These are phyloP conservation scores for Echeveria elegans DNA, from an alignment of 164 flowering plant species.

Conservation along the genomic window DNA sequence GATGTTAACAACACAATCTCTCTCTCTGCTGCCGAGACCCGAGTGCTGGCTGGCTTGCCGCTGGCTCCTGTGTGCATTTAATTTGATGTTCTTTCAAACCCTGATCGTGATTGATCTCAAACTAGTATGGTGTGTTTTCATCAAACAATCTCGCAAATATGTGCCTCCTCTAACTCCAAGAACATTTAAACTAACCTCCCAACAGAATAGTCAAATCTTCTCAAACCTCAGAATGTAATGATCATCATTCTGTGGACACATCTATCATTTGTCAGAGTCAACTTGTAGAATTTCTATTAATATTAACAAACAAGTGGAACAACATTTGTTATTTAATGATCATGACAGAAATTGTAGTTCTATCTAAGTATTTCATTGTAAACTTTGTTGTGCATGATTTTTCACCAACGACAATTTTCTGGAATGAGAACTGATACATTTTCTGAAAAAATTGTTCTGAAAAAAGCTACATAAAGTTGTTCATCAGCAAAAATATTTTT, in stretches of 20 bases:
- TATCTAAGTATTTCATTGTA: too few relatives aligned
- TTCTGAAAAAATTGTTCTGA: too few relatives aligned
- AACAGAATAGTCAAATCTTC: constrained; percentile 7
- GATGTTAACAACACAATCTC: constrained; percentile 2
- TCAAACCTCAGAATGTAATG: constrained; percentile 2
- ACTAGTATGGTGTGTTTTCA: constrained; percentile 7
- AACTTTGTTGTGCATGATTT: too few relatives aligned
- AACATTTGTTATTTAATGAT: too few relatives aligned
- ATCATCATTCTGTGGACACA: neutral
- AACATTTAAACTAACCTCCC: constrained; percentile 2
- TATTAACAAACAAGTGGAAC: too few relatives aligned
- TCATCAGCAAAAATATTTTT: too few relatives aligned
- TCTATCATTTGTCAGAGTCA: constrained; percentile 1
- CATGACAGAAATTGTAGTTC: too few relatives aligned
- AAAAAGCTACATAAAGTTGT: too few relatives aligned
- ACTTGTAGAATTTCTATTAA: too few relatives aligned
- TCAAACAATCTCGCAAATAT: constrained; percentile 3
- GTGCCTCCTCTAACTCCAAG: constrained; percentile 6
- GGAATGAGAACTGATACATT: too few relatives aligned
- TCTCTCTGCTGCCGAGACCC: too few relatives aligned
- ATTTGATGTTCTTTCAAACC: neutral
- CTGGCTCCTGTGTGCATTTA: neutral
- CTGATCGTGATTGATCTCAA: neutral
- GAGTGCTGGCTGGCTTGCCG: neutral
- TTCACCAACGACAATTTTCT: too few relatives aligned